Conservation (phyloP, 148 eudicot species). For the Salicornia ramosissima region DNA sequence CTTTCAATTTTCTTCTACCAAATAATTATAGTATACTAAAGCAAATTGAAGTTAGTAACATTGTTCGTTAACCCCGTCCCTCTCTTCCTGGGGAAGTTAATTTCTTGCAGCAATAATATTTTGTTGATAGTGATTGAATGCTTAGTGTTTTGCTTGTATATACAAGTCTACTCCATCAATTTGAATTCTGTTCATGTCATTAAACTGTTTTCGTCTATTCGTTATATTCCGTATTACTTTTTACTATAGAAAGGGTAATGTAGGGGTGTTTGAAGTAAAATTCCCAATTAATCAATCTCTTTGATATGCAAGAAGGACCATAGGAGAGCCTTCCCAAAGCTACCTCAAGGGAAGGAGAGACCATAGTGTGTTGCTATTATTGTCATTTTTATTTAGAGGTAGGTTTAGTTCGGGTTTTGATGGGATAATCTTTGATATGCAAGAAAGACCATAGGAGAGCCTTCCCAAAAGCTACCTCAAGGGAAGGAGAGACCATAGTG, state of each 20-base stretch:
- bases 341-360: too few species aligned
- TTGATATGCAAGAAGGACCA: too few species aligned
- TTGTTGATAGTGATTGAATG: neutral
- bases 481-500: too few species aligned
- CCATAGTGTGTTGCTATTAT: too few species aligned
- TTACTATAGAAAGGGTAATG: neutral
- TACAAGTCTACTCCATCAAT: neutral
- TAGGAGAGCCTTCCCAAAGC: too few species aligned
- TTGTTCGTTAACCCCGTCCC: neutral
- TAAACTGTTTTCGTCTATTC: neutral
- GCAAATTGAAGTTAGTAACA: neutral
- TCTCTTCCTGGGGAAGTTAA: neutral
- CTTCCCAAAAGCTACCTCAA: too few species aligned
- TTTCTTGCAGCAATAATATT: neutral
- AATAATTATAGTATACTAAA: neutral
- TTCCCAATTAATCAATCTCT: too few species aligned
- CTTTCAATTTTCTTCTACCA: neutral
- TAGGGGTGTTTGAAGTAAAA: neutral
- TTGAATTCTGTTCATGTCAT: neutral
- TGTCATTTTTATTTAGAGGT: too few species aligned
- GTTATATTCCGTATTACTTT: too few species aligned
- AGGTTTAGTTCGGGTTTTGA: too few species aligned
- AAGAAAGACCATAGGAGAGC: too few species aligned
- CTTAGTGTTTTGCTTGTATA: neutral
- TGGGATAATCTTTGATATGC: too few species aligned